Percentiles rank a stretch among this genome's conserved stretches.
Conservation (phyloP, 2,329 filamentous ascomycete genomes). For the Fusarium sp. region DNA sequence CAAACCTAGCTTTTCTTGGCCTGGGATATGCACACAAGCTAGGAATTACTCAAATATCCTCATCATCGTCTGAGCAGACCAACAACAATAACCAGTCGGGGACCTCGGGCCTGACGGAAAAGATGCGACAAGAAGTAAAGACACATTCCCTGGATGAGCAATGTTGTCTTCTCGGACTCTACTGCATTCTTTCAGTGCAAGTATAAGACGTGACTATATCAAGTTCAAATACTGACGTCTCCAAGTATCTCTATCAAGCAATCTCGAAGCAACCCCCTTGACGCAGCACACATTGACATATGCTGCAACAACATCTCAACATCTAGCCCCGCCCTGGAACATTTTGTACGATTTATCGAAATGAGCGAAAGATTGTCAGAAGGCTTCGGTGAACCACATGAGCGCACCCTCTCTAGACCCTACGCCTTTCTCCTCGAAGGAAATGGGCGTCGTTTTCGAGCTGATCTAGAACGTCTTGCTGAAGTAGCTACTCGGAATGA, state of each 20-base stretch:
- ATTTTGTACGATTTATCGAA: conserved; percentile 49
- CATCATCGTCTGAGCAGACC: conserved; percentile 11
- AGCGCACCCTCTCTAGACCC: conserved; percentile 40
- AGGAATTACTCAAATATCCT: conserved; percentile 44
- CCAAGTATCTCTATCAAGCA: conserved; percentile 52
- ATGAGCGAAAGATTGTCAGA: conserved; percentile 49
- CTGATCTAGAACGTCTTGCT: conserved; percentile 47
- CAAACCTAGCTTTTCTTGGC: conserved; percentile 52
- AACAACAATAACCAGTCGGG: conserved; percentile 13
- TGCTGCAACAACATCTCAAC: conserved; percentile 47
- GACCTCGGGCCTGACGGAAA: conserved; percentile 22
- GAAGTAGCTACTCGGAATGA: conserved; percentile 38
- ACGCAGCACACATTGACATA: conserved; percentile 46
- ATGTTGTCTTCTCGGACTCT: conserved; percentile 52
- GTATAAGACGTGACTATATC: conserved; percentile 4
- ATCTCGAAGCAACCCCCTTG: conserved; percentile 47
- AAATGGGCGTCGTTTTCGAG: conserved; percentile 46
- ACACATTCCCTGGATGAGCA: conserved; percentile 50
- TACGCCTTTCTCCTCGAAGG: conserved; percentile 49
- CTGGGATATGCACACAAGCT: conserved; percentile 56
- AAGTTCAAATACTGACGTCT: background rate
- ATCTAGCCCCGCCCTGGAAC: conserved; percentile 48
- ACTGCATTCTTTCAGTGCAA: conserved; percentile 53
- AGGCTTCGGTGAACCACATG: conserved; percentile 46
- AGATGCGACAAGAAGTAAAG: conserved; percentile 32